phyloP scores from a whole-genome alignment of 2,329 filamentous ascomycete species.

The Sclerotinia glacialis region DNA sequence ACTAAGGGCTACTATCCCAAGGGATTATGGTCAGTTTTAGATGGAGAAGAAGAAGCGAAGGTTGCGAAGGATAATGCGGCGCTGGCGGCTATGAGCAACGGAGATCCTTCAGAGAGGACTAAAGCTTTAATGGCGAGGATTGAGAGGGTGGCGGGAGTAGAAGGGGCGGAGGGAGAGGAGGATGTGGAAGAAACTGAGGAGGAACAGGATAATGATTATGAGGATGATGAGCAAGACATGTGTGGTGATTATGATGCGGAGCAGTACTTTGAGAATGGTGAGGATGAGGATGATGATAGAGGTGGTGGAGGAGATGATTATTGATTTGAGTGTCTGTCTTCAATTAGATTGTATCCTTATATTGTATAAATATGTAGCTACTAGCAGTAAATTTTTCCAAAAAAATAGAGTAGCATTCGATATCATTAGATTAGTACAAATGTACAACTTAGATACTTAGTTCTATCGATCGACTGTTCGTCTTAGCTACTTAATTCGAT shows the following conservation, averaged over 20 bases:
- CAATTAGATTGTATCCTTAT: too few relatives aligned
- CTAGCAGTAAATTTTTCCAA: too few relatives aligned
- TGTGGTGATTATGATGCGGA: conserved; percentile 63
- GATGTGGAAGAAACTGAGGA: conserved; percentile 44
- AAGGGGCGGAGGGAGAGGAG: conserved; percentile 44
- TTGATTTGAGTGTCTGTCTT: conserved; percentile 22
- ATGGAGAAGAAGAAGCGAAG: conserved; percentile 39
- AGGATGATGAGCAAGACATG: conserved; percentile 59
- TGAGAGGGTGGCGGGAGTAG: conserved; percentile 27
- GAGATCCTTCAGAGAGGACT: conserved; percentile 35
- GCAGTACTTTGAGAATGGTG: conserved; percentile 61
- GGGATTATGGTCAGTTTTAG: conserved; percentile 55
- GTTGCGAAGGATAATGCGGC: conserved; percentile 39
- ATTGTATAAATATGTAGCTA: too few relatives aligned
- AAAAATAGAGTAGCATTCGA: too few relatives aligned
- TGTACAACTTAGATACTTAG: too few relatives aligned
- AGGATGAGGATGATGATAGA: conserved; percentile 47
- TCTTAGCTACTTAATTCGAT: too few relatives aligned
- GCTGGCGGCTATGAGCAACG: conserved; percentile 32
- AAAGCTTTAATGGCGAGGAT: conserved; percentile 32
- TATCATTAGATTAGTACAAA: too few relatives aligned
- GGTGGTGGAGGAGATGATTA: conserved; percentile 36
- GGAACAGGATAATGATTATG: conserved; percentile 45
- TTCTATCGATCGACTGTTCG: too few relatives aligned
- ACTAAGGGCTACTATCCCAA: conserved; percentile 56